A percentile compares a stretch with the other conserved stretches of the same genome.
Evolutionary conservation across 345 rosid genomes (phyloP).

Genomic region (Ricinus communis): DNA sequence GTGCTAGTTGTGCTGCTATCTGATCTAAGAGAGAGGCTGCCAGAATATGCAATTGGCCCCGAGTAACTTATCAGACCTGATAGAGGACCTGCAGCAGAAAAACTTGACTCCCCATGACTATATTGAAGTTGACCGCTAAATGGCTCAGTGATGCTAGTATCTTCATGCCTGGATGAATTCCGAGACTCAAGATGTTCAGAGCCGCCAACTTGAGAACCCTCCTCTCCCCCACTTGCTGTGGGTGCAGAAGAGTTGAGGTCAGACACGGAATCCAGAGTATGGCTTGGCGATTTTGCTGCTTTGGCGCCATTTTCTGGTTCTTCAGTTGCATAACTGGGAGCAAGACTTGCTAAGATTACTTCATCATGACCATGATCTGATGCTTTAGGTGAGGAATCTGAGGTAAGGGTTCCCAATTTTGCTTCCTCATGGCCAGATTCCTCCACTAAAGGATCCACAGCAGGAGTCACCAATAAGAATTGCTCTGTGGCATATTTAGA

Average conservation of each 20-base stretch:
- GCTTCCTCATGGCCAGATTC: constrained; percentile 16
- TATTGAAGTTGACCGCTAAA: constrained; percentile 32
- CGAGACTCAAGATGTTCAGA: constrained; percentile 17
- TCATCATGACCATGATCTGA: background rate
- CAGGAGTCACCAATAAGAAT: constrained; percentile 13
- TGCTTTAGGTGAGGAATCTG: constrained; percentile 2
- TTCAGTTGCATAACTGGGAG: background rate
- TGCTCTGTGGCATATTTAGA: constrained; percentile 12
- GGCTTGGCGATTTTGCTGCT: constrained; percentile 3
- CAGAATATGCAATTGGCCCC: constrained; percentile 64
- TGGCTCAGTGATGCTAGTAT: constrained; percentile 22
- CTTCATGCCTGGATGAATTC: constrained; percentile 23
- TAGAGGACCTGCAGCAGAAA: constrained; percentile 58
- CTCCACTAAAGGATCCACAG: constrained; percentile 16
- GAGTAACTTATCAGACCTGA: constrained; percentile 65
- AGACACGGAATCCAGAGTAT: constrained; percentile 9
- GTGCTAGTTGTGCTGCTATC: constrained; percentile 93
- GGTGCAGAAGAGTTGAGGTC: constrained; percentile 33
- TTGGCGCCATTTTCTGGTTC: constrained; percentile 18
- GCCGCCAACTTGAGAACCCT: constrained; percentile 21
- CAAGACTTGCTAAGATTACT: background rate
- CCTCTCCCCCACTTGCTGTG: constrained; percentile 16
- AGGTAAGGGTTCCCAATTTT: background rate
- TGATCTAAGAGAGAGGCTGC: constrained; percentile 77
- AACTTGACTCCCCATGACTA: constrained; percentile 64